Evolutionary conservation across 768 basidiomycete genomes (phyloP).

Genomic region (Albatrellus ellisii): DNA sequence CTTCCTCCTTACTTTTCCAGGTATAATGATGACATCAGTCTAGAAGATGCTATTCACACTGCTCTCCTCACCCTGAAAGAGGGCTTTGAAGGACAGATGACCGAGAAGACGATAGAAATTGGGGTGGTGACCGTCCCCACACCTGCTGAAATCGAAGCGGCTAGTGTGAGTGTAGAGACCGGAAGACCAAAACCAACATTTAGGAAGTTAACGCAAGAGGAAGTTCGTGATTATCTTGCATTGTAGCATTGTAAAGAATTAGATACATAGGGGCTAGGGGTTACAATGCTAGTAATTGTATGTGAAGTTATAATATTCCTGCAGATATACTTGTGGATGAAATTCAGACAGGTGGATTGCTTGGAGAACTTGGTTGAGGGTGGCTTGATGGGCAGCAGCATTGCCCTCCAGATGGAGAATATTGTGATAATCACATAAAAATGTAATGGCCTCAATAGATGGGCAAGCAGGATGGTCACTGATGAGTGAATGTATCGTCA

Average conservation of each 20-base stretch:
- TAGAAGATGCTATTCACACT: conserved; percentile 98
- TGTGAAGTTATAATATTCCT: too few relatives aligned
- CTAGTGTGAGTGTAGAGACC: conserved; percentile 53
- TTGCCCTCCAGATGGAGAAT: too few relatives aligned
- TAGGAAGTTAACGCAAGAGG: conserved; percentile 91
- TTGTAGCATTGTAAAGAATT: conserved; percentile 32
- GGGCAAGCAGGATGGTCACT: too few relatives aligned
- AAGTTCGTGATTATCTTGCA: conserved; percentile 91
- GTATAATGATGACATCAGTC: conserved; percentile 97
- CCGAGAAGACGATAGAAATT: conserved; percentile 98
- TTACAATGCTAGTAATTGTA: background rate
- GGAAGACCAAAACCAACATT: conserved; percentile 78
- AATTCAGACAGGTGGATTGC: too few relatives aligned
- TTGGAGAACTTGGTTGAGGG: too few relatives aligned
- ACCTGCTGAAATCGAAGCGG: conserved; percentile 49
- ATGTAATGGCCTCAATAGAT: too few relatives aligned
- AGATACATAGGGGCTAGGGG: too few relatives aligned
- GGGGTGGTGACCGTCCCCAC: conserved; percentile 91
- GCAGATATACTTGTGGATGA: too few relatives aligned
- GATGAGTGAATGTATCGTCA: too few relatives aligned
- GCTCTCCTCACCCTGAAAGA: conserved; percentile 96
- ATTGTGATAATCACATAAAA: too few relatives aligned
- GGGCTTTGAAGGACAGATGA: conserved; percentile 99
- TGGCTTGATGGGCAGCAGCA: too few relatives aligned
- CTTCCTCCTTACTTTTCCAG: conserved; percentile 28